phyloP scores from a whole-genome alignment of 2,329 filamentous ascomycete genomes.

The Penicillium nordicum region DNA sequence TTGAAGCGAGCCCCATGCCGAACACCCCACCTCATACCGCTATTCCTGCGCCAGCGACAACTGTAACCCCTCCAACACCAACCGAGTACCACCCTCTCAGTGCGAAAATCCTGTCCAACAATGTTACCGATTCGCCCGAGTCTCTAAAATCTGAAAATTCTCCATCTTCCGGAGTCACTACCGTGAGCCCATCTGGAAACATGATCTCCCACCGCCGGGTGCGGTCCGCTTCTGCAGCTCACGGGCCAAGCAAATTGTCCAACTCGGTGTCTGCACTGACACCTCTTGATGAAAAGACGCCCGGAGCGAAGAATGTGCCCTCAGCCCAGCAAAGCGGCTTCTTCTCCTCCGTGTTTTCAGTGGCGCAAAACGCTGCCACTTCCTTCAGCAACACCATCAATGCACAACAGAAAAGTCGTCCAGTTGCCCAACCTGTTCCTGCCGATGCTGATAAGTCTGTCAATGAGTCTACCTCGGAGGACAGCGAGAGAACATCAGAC shows the following conservation, averaged over 20 bases:
- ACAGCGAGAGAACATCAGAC: conserved; percentile 21
- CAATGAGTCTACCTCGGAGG: conserved; percentile 26
- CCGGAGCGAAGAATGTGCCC: conserved; percentile 53
- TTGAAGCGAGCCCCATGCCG: conserved; percentile 25
- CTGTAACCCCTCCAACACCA: conserved; percentile 63
- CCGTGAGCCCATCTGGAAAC: conserved; percentile 61
- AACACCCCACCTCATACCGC: conserved; percentile 34
- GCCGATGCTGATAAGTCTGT: conserved; percentile 31
- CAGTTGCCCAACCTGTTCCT: conserved; percentile 28
- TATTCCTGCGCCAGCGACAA: conserved; percentile 49
- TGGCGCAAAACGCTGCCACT: conserved; percentile 85
- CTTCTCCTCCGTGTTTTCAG: conserved; percentile 90
- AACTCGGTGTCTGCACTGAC: conserved; percentile 68
- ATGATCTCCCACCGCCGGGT: conserved; percentile 70
- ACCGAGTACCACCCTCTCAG: conserved; percentile 45
- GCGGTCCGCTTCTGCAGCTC: conserved; percentile 53
- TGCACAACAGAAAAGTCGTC: conserved; percentile 48
- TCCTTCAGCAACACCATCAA: conserved; percentile 65
- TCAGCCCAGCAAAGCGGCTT: conserved; percentile 63
- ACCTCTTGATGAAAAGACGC: conserved; percentile 64
- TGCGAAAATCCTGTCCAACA: conserved; percentile 30
- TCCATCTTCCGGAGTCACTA: conserved; percentile 44
- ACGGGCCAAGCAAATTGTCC: conserved; percentile 82
- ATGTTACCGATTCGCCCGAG: conserved; percentile 41
- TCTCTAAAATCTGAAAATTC: conserved; percentile 29